Base-by-base conservation (phyloP, 768 basidiomycete genomes). In the Pleurotus sapidus region DNA sequence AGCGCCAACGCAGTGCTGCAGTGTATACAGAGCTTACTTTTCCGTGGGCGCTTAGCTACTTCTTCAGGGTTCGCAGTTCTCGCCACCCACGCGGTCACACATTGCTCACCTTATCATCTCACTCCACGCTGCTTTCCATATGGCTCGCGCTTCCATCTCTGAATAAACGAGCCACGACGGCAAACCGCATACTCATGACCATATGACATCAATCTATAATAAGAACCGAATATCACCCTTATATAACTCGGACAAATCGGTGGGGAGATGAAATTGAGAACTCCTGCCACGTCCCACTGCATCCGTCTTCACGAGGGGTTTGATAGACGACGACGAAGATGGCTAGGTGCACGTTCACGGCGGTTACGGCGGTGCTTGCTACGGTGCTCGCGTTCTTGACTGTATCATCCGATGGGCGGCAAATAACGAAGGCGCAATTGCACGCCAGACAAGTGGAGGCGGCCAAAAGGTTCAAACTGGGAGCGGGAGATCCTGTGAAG, bases 391-490 rank as follows among this genome's bases (percentile, higher is more conserved):
- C 57, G 9, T 50, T 65, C 20, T 57, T 60, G 45, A 25, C 65
- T 18, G 54, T 65, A 9, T 57, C 56, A 7, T 62, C 61, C 9
- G 64, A 68, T 25, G 73, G 67, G 20, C 67, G 70, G 3, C 67
- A 72, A 27, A 64, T 77, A 42, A 65, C 68, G 58, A 81, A 79
- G 64, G 64, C 71, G 14, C 77, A 82, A 45, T 57, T 81, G 17
- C 77, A 70, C 46, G 75, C 68, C 12, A 74, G 68, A 50, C 84
- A 84, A 64, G 58, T 65, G 3, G 79, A 78, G 60, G 83, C 83
- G 46, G 79, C 75, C 3, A 74, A 80, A 59, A 71, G 77, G 46
- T 80, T 69, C 60, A 58, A 65, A 15, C 53, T 58, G 55, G 24
- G 62, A 45, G 57, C 61, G 9, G 14, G 57, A 49, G 51, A 54